Conservation (phyloP, 345 rosid genomes). For the Litchi chinensis region DNA sequence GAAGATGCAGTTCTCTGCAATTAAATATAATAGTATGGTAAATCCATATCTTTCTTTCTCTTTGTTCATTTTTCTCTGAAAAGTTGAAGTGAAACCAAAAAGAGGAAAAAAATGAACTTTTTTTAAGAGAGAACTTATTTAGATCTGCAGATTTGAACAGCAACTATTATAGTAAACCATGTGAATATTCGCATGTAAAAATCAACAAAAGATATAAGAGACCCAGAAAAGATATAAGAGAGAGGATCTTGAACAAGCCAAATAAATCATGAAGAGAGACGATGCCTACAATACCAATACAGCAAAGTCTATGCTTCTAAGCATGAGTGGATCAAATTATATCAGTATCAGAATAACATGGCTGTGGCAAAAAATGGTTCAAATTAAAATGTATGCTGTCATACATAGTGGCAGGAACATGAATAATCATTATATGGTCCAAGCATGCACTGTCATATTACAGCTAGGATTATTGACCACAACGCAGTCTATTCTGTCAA, state of each 20-base stretch:
- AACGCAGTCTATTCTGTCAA: background rate
- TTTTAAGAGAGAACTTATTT: background rate
- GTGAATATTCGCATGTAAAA: background rate
- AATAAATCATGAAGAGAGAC: background rate
- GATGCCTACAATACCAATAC: background rate
- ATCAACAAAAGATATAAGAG: background rate
- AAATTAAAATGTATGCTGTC: background rate
- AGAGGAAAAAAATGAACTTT: background rate
- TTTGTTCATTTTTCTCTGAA: slow-evolving; percentile 2
- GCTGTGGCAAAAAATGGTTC: background rate
- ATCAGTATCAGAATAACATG: background rate
- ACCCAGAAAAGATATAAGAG: background rate
- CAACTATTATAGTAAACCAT: background rate
- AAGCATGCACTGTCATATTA: background rate
- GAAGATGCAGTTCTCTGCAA: slow-evolving; percentile 75
- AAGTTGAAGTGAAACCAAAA: background rate
- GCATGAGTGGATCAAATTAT: background rate
- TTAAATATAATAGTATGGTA: slow-evolving; percentile 25
- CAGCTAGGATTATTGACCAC: background rate
- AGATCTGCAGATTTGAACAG: background rate
- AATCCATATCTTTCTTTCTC: slow-evolving; percentile 15
- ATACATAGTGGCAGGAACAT: background rate
- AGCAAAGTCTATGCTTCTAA: background rate
- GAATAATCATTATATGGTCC: background rate
- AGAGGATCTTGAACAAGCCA: background rate